These are phyloP conservation scores for Neoboletus brunneissimus DNA, from an alignment of 768 basidiomycete genomes.

Conservation along the genomic window DNA sequence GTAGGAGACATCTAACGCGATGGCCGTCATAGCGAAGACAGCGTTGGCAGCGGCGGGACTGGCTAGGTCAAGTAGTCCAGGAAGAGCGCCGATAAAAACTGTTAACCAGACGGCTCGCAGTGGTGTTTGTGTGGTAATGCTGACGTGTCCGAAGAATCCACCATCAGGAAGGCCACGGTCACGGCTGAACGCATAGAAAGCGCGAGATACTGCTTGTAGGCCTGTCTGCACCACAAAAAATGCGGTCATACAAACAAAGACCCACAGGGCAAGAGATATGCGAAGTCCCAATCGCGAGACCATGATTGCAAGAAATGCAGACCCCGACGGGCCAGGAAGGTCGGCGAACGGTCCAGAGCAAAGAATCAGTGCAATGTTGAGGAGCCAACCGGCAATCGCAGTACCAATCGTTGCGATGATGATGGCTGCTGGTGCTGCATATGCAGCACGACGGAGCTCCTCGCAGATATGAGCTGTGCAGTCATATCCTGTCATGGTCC, in stretches of 20 bases:
- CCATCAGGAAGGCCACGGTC: conserved; percentile 56
- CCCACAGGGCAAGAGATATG: conserved; percentile 54
- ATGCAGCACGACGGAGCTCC: conserved; percentile 52
- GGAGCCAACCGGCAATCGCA: conserved; percentile 56
- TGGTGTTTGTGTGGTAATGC: conserved; percentile 48
- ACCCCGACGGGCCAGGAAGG: conserved; percentile 52
- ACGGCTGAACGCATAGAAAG: conserved; percentile 58
- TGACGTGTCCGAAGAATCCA: conserved; percentile 53
- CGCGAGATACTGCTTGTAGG: conserved; percentile 55
- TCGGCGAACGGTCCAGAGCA: conserved; percentile 49
- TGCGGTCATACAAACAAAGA: conserved; percentile 59
- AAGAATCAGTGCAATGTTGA: conserved; percentile 61
- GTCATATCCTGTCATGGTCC: conserved; percentile 41
- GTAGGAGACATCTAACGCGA: conserved; percentile 52
- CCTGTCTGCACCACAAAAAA: conserved; percentile 53
- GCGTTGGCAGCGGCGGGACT: conserved; percentile 52
- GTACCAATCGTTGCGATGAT: conserved; percentile 46
- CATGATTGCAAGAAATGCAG: conserved; percentile 60
- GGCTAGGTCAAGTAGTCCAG: conserved; percentile 50
- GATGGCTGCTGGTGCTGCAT: conserved; percentile 44
- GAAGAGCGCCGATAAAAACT: conserved; percentile 42
- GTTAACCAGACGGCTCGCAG: conserved; percentile 54
- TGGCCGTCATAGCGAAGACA: conserved; percentile 55
- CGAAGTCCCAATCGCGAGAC: conserved; percentile 48
- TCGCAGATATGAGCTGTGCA: conserved; percentile 34